Base-by-base conservation (phyloP, 176 grass and related monocot species). In the Puya raimondii region DNA sequence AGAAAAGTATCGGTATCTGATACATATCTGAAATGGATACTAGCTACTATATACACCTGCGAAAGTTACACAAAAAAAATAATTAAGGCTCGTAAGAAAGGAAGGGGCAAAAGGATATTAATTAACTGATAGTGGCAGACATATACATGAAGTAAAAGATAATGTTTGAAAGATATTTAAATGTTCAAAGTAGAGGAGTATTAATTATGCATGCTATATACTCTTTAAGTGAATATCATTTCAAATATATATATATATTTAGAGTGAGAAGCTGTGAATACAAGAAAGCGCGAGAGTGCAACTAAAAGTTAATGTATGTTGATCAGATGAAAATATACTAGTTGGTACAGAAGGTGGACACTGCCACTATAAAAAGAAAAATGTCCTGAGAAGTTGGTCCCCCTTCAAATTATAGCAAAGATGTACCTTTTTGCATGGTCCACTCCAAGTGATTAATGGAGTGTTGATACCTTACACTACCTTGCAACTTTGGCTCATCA, bases 261-360 rank as follows among this genome's bases (percentile, higher is more conserved):
- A 26, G 25, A 26, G 25, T 26, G 25, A 61, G 56, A 61, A 18
- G 56, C 7, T 42, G 6, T 42, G 6, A 42, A 42, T 42, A 61
- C 2, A 10, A 3, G 56, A 1, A 59, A 61, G 0, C 8, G 56
- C 9, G 22, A 18, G 56, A 61, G 17, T 61, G 56, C 56, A 61
- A 61, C 21, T 20, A 61, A 61, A n/a, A 20, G 33, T 42, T 42
- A 42, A 42, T 42, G 33, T 7, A 61, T 61, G 56, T 9, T n/a
- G n/a, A n/a, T 61, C n/a, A 18, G 56, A 61, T 61, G 56, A 61
- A 61, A 22, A 61, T 61, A 61, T 61, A 61, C 16, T 13, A 61
- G 16, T 61, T 61, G 56, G 16, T 18, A 16, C 56, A 42, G 4
- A 21, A 61, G 56, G 21, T 61, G 56, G n/a, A 61, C 56, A 61